Evolutionary conservation across 1,139 yeast species (phyloP).

Genomic region (Spencermartinsiella ligniputridi): DNA sequence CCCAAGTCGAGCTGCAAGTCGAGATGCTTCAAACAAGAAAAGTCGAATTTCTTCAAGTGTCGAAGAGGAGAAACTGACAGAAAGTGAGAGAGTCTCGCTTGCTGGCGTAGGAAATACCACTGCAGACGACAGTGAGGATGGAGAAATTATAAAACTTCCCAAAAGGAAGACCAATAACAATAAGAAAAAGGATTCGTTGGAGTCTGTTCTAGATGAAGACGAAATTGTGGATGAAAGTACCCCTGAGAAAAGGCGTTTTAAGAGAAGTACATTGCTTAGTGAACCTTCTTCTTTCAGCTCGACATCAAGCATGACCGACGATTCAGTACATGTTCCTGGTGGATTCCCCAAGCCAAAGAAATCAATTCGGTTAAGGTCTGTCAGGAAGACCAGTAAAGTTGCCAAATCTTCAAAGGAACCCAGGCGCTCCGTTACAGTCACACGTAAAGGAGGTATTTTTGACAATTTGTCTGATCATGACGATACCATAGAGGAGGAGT

Average conservation of each 20-base stretch:
- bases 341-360: neutral
- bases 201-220: neutral
- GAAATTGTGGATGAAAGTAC: neutral
- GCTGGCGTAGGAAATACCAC: too few relatives aligned
- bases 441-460: neutral
- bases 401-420: neutral
- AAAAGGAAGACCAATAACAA: neutral
- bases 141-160: neutral
- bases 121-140: neutral
- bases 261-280: neutral
- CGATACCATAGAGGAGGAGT: constrained; percentile 4
- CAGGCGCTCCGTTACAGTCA: neutral
- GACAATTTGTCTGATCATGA: neutral
- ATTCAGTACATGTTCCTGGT: neutral
- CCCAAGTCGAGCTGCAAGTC: neutral
- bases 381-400: neutral
- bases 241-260: neutral
- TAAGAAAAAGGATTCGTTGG: neutral
- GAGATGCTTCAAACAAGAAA: neutral
- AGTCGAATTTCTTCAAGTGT: neutral
- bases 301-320: neutral
- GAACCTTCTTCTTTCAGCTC: neutral
- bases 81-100: too few relatives aligned
- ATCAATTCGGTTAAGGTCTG: neutral
- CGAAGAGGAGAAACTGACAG: neutral